These are phyloP conservation scores for Ascocoryne sarcoides DNA, from an alignment of 2,329 filamentous ascomycete species.

Conservation along the genomic window DNA sequence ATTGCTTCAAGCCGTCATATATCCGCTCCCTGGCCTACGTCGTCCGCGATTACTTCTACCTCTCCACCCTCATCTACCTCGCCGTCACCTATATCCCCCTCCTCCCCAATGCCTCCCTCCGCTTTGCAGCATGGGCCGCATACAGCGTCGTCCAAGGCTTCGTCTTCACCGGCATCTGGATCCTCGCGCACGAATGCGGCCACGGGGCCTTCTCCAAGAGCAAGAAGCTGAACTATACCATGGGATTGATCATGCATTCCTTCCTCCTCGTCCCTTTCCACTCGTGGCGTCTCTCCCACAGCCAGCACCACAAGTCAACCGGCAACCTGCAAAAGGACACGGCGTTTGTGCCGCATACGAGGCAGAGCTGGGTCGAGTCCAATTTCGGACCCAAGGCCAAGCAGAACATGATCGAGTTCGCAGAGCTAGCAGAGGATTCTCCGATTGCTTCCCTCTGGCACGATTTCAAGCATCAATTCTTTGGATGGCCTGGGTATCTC, in stretches of 20 bases:
- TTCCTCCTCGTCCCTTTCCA: slow-evolving; percentile 62
- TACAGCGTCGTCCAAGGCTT: slow-evolving; percentile 61
- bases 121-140: slow-evolving; percentile 43
- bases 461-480: slow-evolving; percentile 52
- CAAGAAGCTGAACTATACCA: slow-evolving; percentile 48
- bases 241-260: slow-evolving; percentile 59
- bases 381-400: slow-evolving; percentile 24
- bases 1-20: slow-evolving; percentile 54
- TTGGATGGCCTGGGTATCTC: slow-evolving; percentile 57
- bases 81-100: slow-evolving; percentile 46
- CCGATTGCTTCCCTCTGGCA: slow-evolving; percentile 46
- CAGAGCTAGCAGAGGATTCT: slow-evolving; percentile 54
- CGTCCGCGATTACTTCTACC: slow-evolving; percentile 46
- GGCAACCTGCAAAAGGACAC: slow-evolving; percentile 62
- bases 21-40: slow-evolving; percentile 48
- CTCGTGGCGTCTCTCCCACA: slow-evolving; percentile 63
- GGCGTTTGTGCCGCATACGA: slow-evolving; percentile 49
- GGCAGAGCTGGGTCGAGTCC: slow-evolving; percentile 25
- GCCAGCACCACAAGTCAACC: slow-evolving; percentile 60
- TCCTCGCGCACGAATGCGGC: slow-evolving; percentile 63
- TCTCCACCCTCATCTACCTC: slow-evolving; percentile 36
- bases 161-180: slow-evolving; percentile 62
- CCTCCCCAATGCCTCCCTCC: slow-evolving; percentile 38
- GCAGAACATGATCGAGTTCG: slow-evolving; percentile 31
- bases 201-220: slow-evolving; percentile 59